Percentiles rank a stretch among this genome's conserved stretches.
phyloP scores from a whole-genome alignment of 148 eudicot genomes.

The Camellia japonica region DNA sequence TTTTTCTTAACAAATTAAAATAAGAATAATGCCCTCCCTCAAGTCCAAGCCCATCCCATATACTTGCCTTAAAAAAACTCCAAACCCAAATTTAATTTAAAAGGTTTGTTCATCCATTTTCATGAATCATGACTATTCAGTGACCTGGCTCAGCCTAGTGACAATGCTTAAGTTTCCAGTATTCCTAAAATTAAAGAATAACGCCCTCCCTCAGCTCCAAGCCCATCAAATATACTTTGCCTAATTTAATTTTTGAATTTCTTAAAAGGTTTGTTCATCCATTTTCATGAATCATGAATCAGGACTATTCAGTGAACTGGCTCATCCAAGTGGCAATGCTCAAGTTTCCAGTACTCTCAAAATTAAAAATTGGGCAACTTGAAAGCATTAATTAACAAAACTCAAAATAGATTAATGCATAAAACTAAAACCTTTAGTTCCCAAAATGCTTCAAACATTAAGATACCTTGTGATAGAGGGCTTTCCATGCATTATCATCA shows the following conservation, averaged over 20 bases:
- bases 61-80: neutral
- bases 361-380: neutral
- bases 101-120: neutral
- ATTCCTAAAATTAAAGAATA: no score
- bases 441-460: neutral
- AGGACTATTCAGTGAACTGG: neutral
- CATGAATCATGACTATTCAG: neutral
- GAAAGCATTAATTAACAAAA: constrained; percentile 2
- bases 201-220: no score
- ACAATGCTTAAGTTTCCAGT: no score
- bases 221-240: no score
- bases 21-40: no score
- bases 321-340: neutral
- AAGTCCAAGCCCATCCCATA: no score
- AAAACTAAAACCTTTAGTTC: neutral
- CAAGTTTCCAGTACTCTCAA: neutral
- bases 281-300: neutral
- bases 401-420: neutral
- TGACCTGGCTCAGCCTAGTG: neutral
- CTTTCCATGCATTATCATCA: constrained; percentile 98
- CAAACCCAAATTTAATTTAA: neutral
- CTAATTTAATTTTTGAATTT: neutral
- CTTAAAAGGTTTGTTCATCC: neutral
- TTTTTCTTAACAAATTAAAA: no score
- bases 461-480: constrained; percentile 81